Base-by-base conservation (phyloP, 176 grass and related monocot genomes). In the Puya raimondii region DNA sequence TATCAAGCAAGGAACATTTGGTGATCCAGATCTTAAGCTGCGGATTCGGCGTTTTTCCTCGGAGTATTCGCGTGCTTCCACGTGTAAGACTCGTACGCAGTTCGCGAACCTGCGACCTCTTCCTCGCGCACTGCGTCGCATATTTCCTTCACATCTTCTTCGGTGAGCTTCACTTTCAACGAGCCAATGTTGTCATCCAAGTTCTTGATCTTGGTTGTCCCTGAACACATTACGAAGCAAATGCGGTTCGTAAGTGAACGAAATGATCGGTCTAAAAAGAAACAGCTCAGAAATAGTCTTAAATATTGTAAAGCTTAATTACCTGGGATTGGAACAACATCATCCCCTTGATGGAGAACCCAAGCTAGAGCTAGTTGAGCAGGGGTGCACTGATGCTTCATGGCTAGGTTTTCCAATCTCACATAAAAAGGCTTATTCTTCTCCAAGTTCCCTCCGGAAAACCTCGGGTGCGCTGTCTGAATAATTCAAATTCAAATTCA, bases 311-410 rank as follows among this genome's bases (percentile, higher is more conserved):
- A 42, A 42, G 1, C 33, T 42, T 0, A 42, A 42, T 72, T 75
- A 96, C 91, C 91, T 83, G 91, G 91, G 65, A 96, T 86, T 3
- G 85, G 91, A 72, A 80, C 88, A 26, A 96, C 85, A 81, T 88
- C 82, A 56, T 86, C 72, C 69, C 91, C 91, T 86, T 91, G 91
- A 70, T 88, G 82, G 14, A 91, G 67, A 76, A 96, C 77, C 91
- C 88, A 96, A 50, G 91, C 80, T 29, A 88, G 53, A 82, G 91
- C 91, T 68, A 96, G 72, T 63, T 88, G 88, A 72, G 77, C 65
- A 16, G 85, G 68, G 69, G 74, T 88, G 23, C 91, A 86, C 48
- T 91, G 75, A 54, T 96, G 85, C 71, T 91, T 96, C 68, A 76
- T 81, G 2, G 85, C 80, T 14, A 91, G 65, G 47, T 79, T 80